A percentile compares a stretch with the other conserved stretches of the same genome.
These are phyloP conservation scores for Clitopilus passeckerianus DNA, from an alignment of 768 basidiomycete species.

Conservation along the genomic window DNA sequence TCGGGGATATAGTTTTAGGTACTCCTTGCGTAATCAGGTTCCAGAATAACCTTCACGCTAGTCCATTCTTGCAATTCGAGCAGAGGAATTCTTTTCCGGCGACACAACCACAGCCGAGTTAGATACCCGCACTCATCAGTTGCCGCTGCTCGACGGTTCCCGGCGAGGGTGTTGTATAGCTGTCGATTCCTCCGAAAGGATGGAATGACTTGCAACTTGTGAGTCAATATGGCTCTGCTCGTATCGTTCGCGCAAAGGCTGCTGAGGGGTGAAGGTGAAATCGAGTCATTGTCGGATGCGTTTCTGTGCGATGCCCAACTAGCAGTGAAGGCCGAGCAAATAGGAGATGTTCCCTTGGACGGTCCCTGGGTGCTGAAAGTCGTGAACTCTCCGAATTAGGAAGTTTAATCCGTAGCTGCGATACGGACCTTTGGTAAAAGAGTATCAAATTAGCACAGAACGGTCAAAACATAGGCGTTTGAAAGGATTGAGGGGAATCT, in stretches of 20 bases:
- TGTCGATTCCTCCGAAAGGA: not conserved
- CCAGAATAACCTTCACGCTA: not conserved
- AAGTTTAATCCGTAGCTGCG: not conserved
- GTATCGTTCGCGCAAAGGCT: not conserved
- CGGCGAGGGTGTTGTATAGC: not conserved
- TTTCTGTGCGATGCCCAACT: not conserved
- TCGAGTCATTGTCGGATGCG: not conserved
- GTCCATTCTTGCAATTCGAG: not conserved
- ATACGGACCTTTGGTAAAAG: not conserved
- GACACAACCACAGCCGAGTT: not conserved
- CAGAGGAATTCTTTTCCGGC: not conserved
- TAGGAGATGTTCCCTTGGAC: not conserved
- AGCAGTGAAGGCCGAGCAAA: not conserved
- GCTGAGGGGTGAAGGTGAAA: not conserved
- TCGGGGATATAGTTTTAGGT: not conserved
- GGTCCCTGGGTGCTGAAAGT: not conserved
- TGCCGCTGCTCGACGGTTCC: not conserved
- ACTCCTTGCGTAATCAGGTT: not conserved
- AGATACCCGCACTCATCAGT: not conserved
- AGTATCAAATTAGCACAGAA: not conserved
- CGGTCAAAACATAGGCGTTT: not conserved
- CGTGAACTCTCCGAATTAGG: not conserved
- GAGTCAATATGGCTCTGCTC: not conserved
- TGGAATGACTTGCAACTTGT: not conserved
- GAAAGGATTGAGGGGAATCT: not conserved